Percentiles rank a stretch among this genome's conserved stretches.
Conservation (phyloP, 805 yeast species). For the Kodamaea lidongshanica region DNA sequence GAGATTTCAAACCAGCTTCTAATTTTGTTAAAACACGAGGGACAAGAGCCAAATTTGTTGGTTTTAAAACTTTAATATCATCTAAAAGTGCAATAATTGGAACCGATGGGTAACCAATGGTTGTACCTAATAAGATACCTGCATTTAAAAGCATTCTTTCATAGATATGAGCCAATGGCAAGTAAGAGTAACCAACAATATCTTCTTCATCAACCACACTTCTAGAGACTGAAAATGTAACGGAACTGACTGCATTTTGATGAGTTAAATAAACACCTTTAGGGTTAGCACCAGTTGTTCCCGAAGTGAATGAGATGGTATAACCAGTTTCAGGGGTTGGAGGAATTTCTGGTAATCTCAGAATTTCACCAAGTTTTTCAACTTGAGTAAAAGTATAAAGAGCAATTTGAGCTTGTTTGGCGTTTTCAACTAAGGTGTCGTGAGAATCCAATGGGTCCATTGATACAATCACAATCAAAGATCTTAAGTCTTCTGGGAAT, state of each 20-base stretch:
- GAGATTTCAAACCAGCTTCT: conserved; percentile 46
- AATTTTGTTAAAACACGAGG: conserved; percentile 36
- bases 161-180: conserved; percentile 23
- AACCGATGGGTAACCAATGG: conserved; percentile 27
- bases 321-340: conserved; percentile 30
- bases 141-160: conserved; percentile 14
- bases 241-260: conserved; percentile 15
- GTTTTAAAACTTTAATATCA: conserved; percentile 24
- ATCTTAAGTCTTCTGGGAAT: conserved; percentile 19
- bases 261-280: conserved; percentile 61
- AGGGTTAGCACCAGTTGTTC: conserved; percentile 66
- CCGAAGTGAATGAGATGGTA: conserved; percentile 46
- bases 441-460: conserved; percentile 23
- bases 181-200: conserved; percentile 15
- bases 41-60: conserved; percentile 24
- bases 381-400: conserved; percentile 21
- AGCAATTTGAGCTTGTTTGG: conserved; percentile 17
- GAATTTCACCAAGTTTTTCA: conserved; percentile 34
- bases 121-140: conserved; percentile 13
- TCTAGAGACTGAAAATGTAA: conserved; percentile 9
- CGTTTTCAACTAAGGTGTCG: conserved; percentile 13
- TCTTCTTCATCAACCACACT: conserved; percentile 8
- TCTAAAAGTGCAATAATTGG: conserved; percentile 25
- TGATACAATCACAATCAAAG: conserved; percentile 30
- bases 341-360: conserved; percentile 19